phyloP scores from a whole-genome alignment of 2,329 filamentous ascomycete species.

The Colletotrichum sp. region DNA sequence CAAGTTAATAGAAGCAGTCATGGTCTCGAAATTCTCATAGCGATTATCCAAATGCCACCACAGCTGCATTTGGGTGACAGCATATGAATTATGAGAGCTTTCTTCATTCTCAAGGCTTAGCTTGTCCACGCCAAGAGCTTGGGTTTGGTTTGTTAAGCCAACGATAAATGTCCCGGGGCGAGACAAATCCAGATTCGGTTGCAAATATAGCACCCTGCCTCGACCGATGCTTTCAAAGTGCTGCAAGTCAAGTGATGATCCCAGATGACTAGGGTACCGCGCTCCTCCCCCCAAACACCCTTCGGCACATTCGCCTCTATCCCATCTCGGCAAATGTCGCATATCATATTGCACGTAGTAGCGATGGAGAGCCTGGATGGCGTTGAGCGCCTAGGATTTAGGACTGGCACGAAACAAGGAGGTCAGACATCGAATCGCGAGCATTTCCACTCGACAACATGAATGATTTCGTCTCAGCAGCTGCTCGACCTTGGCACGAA shows the following conservation, averaged over 20 bases:
- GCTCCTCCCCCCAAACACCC: no score
- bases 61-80: neutral
- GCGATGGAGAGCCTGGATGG: neutral
- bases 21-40: neutral
- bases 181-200: neutral
- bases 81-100: neutral
- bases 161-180: neutral
- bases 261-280: neutral
- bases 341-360: neutral
- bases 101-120: neutral
- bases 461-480: neutral
- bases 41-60: neutral
- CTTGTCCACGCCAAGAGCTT: neutral
- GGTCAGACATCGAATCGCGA: neutral
- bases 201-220: neutral
- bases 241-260: neutral
- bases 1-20: neutral
- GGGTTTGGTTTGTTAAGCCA: accelerated
- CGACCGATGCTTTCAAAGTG: neutral
- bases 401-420: neutral
- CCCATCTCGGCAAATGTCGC: neutral
- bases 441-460: neutral
- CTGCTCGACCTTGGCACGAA: neutral
- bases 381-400: neutral
- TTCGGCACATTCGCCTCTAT: neutral